phyloP scores from a whole-genome alignment of 345 rosid species.

The Odontarrhena argentea region DNA sequence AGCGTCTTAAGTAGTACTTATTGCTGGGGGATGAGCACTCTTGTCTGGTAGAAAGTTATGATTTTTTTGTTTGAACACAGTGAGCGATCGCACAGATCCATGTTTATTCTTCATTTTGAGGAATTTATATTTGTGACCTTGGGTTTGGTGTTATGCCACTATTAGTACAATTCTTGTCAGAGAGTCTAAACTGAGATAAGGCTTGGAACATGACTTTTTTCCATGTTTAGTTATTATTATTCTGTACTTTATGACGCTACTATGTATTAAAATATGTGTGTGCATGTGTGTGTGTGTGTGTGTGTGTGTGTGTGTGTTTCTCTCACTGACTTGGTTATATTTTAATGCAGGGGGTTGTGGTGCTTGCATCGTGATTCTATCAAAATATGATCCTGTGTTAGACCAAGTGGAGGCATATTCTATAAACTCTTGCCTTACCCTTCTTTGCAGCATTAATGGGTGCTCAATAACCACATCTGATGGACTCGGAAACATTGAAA shows the following conservation, averaged over 20 bases:
- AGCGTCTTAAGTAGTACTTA: background rate
- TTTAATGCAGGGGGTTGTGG: conserved; percentile 83
- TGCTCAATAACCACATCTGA: conserved; percentile 81
- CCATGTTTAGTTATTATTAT: background rate
- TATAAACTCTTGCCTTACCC: conserved; percentile 80
- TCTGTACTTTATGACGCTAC: background rate
- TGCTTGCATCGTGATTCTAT: conserved; percentile 74
- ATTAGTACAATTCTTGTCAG: background rate
- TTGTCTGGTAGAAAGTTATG: background rate
- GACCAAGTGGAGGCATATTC: conserved; percentile 63
- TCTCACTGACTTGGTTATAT: background rate
- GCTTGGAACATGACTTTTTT: background rate
- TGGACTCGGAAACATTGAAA: conserved; percentile 76
- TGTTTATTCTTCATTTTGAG: background rate
- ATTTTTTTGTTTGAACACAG: background rate
- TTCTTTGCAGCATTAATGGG: conserved; percentile 74
- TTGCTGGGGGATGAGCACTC: background rate
- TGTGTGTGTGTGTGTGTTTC: background rate
- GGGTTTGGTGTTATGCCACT: background rate
- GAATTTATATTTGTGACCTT: background rate
- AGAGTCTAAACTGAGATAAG: background rate
- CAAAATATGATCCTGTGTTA: conserved; percentile 57
- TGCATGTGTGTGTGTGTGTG: background rate
- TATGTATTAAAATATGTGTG: background rate
- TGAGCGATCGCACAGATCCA: background rate